Conservation (phyloP, 2,329 filamentous ascomycete species). For the Botrytis elliptica region DNA sequence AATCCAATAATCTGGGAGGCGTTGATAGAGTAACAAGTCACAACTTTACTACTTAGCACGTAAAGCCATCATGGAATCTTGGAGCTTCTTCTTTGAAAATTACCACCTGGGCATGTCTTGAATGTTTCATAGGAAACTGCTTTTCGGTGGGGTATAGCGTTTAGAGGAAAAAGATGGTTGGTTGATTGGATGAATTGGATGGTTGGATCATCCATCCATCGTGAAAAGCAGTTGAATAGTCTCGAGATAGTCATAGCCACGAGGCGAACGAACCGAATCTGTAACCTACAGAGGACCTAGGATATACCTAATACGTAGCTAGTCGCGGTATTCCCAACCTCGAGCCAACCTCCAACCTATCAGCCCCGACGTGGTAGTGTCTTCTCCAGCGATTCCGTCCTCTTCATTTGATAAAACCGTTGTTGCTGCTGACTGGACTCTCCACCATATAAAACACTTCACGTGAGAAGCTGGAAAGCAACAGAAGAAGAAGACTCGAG, state of each 20-base stretch:
- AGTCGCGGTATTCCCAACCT: neutral
- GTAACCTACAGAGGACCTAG: neutral
- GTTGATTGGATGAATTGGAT: neutral
- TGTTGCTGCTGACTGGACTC: conserved; percentile 9
- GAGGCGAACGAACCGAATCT: neutral
- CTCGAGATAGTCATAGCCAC: neutral
- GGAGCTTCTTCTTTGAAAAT: neutral
- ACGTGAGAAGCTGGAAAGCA: conserved; percentile 7
- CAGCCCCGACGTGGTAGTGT: neutral
- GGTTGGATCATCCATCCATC: neutral
- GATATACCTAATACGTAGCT: neutral
- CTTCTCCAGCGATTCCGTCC: neutral
- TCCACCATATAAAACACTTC: neutral
- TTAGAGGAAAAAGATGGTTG: conserved; percentile 4
- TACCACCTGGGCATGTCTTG: neutral
- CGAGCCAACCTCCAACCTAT: neutral
- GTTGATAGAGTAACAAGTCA: neutral
- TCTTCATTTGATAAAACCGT: neutral
- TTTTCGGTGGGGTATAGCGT: neutral
- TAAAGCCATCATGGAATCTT: neutral
- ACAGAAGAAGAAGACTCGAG: neutral
- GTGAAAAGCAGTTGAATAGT: neutral
- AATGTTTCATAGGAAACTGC: neutral
- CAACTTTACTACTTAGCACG: neutral
- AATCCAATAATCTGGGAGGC: neutral